Evolutionary conservation across 108 stramenopile species (phyloP).

Genomic region (Nannochloropsis gaditana): DNA sequence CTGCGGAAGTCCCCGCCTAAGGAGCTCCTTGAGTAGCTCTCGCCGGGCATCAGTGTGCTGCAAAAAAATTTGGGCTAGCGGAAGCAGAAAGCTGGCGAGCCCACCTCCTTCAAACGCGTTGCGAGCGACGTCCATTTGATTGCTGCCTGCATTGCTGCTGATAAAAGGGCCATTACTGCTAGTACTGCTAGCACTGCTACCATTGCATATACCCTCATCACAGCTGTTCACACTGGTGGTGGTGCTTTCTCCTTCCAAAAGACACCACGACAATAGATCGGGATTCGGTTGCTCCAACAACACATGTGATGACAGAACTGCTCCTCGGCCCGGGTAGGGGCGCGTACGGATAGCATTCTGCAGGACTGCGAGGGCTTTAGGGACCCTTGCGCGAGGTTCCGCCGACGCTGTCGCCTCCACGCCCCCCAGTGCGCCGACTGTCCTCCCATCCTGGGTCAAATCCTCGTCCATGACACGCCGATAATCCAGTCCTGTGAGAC

Average conservation of each 20-base stretch:
- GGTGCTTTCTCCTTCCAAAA: not conserved
- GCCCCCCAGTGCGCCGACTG: not conserved
- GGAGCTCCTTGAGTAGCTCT: not conserved
- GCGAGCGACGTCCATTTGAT: slow-evolving; percentile 2
- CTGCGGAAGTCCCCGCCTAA: not conserved
- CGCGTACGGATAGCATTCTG: slow-evolving; percentile 19
- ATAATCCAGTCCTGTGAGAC: slow-evolving; percentile 7
- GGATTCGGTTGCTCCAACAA: not conserved
- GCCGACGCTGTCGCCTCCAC: not conserved
- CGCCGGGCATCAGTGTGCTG: not conserved
- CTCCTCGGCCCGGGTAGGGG: not conserved
- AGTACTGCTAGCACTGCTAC: not conserved
- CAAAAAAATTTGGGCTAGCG: not conserved
- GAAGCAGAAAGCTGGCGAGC: not conserved
- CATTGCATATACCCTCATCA: not conserved
- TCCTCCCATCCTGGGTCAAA: not conserved
- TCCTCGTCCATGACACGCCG: slow-evolving; percentile 6
- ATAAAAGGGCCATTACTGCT: not conserved
- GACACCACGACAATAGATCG: not conserved
- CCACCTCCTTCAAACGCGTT: not conserved
- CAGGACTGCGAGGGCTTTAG: not conserved
- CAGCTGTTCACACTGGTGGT: not conserved
- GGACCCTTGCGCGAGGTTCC: slow-evolving; percentile 1
- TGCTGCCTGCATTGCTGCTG: not conserved
- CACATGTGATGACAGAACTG: not conserved